Conservation (phyloP, 2,329 filamentous ascomycete genomes). For the Aspergillus quadricinctus region DNA sequence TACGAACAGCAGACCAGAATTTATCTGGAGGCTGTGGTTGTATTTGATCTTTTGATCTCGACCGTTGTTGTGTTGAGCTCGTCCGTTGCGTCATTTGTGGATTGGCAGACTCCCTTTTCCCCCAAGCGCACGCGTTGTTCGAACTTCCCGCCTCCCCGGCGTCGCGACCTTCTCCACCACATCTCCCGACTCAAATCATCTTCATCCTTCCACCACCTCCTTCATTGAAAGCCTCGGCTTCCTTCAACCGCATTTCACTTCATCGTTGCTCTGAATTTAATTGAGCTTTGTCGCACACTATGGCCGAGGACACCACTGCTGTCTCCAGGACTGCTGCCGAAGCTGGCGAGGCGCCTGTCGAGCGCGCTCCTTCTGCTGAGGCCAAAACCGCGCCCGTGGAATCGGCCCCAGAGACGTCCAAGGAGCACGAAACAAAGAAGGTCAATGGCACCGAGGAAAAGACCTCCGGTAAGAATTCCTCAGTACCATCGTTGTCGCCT, state of each 20-base stretch:
- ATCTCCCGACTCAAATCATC: constrained; percentile 23
- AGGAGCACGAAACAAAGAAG: constrained; percentile 21
- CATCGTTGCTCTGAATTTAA: constrained; percentile 12
- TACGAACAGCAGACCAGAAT: background rate
- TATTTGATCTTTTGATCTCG: constrained; percentile 2
- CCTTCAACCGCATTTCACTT: constrained; percentile 9
- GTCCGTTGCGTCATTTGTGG: constrained; percentile 22
- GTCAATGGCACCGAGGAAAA: constrained; percentile 26
- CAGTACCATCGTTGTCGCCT: background rate
- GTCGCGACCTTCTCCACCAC: constrained; percentile 27
- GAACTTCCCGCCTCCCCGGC: constrained; percentile 24
- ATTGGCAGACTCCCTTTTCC: constrained; percentile 12
- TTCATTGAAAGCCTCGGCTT: constrained; percentile 7
- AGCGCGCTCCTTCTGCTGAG: constrained; percentile 27
- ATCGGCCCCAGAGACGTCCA: constrained; percentile 15
- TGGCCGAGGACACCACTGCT: constrained; percentile 38
- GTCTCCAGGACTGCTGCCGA: constrained; percentile 26
- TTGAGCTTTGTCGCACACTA: constrained; percentile 25
- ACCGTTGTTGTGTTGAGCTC: constrained; percentile 10
- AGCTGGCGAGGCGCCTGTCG: constrained; percentile 28
- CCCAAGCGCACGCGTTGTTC: constrained; percentile 24
- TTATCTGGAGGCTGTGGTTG: background rate
- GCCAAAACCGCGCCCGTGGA: constrained; percentile 17
- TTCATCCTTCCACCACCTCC: constrained; percentile 17
- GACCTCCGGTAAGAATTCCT: constrained; percentile 24